These are phyloP conservation scores for Helotiales sp. DNA, from an alignment of 2,329 filamentous ascomycete species.

Conservation along the genomic window DNA sequence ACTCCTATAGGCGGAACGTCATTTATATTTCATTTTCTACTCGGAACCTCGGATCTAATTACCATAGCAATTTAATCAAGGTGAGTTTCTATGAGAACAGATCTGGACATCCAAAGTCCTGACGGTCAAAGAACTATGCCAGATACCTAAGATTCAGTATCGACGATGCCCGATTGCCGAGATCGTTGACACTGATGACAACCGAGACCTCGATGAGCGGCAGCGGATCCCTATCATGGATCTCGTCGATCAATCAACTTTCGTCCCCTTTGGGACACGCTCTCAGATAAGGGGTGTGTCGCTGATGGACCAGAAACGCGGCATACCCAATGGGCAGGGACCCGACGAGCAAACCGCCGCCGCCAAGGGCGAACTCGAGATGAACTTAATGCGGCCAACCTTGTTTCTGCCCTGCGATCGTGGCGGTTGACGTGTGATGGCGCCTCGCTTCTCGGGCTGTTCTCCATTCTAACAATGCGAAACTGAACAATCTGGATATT, in stretches of 20 bases:
- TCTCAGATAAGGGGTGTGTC: constrained; percentile 21
- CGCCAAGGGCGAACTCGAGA: constrained; percentile 19
- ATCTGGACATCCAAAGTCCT: too few species aligned
- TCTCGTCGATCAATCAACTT: constrained; percentile 16
- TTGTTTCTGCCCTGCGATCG: not conserved
- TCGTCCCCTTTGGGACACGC: constrained; percentile 3
- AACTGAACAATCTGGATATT: constrained; percentile 26
- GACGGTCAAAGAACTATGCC: not conserved
- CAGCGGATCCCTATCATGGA: constrained; percentile 17
- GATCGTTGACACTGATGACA: not conserved
- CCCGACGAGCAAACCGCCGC: not conserved
- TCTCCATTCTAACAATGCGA: constrained; percentile 25
- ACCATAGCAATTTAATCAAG: not conserved
- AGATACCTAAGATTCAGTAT: not conserved
- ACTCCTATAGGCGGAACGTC: not conserved
- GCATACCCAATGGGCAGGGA: constrained; percentile 4
- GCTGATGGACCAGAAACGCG: not conserved
- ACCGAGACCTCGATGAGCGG: constrained; percentile 8
- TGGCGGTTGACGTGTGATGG: not conserved
- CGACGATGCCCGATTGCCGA: not conserved
- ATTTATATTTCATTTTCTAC: not conserved
- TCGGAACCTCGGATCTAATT: not conserved
- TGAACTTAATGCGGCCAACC: constrained; percentile 23
- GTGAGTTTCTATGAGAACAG: too few species aligned
- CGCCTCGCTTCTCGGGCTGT: constrained; percentile 11